phyloP scores from a whole-genome alignment of 2,329 filamentous ascomycete genomes.

The Volutella citrinella region DNA sequence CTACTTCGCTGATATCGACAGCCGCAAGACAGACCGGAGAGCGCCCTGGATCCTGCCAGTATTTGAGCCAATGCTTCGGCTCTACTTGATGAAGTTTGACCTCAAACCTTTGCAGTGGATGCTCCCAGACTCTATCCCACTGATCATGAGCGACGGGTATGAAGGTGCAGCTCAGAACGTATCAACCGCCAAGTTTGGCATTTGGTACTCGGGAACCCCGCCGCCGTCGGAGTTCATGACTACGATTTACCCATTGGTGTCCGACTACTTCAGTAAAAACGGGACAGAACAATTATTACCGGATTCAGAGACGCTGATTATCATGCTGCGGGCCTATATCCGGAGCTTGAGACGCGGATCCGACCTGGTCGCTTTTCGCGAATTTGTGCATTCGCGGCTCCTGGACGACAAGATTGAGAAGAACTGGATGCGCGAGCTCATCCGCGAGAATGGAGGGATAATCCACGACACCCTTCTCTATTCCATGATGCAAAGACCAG shows the following conservation, averaged over 20 bases:
- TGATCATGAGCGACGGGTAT: conserved; percentile 24
- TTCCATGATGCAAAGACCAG: conserved; percentile 40
- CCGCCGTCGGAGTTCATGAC: conserved; percentile 26
- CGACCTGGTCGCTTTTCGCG: conserved; percentile 44
- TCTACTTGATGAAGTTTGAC: conserved; percentile 48
- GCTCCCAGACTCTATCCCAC: conserved; percentile 33
- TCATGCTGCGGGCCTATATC: conserved; percentile 48
- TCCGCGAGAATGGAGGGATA: conserved; percentile 39
- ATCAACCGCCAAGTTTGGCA: conserved; percentile 17
- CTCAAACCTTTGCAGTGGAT: conserved; percentile 42
- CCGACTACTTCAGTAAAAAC: conserved; percentile 27
- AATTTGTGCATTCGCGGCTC: conserved; percentile 43
- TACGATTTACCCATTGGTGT: conserved; percentile 32
- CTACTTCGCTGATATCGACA: conserved; percentile 41
- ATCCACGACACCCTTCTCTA: conserved; percentile 51
- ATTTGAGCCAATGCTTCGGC: conserved; percentile 46
- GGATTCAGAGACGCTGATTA: conserved; percentile 36
- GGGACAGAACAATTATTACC: conserved; percentile 31
- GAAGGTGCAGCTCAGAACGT: conserved; percentile 19
- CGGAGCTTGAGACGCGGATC: conserved; percentile 37
- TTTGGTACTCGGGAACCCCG: no score
- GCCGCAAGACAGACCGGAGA: conserved; percentile 23
- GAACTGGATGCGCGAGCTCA: conserved; percentile 33
- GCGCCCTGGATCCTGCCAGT: conserved; percentile 34
- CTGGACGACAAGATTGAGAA: conserved; percentile 30